Evolutionary conservation across 2,329 filamentous ascomycete species (phyloP), one percentile per base, ranked within the genome.

Genomic region (Pseudocercospora vitis): DNA sequence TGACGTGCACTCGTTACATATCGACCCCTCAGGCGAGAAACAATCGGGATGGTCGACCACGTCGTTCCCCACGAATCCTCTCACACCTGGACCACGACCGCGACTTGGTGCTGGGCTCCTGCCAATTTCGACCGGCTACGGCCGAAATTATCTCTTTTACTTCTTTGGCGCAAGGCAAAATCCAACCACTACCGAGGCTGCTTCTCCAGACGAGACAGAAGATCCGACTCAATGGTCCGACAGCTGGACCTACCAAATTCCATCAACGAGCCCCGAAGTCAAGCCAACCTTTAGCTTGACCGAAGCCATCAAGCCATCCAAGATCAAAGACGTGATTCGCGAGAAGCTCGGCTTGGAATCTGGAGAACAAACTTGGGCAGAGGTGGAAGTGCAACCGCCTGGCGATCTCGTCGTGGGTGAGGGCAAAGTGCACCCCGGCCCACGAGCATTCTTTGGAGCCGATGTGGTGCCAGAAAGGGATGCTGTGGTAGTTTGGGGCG

Each of bases 181-280:
- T 31, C 52, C 54, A 29, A 33, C 47, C 12, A 40, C 56, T 12
- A 24, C 53, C 23, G 54, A 62, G n/a, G 40, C 57, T n/a, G 42
- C 58, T 1, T 56, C 54, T 12, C 56, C 62, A n/a, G 50, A 57
- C n/a, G 58, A 58, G 6, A 61, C 54, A 2, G 53, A 53, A 45
- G 53, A 51, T 52, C 56, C 59, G 52, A 56, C 56, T n/a, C 54
- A 58, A 59, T 74, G 71, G 65, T 71, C 69, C 50, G 74, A 75
- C 52, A 68, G 73, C n/a, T 76, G 74, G 74, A 71, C 68, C 0
- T 68, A 74, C n/a, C 74, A 77, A 52, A 66, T 75, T 5, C 72
- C 70, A 1, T 74, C 73, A 4, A 69, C 53, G 46, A 55, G 52
- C 8, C 62, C 65, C 4, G 64, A 63, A 46, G 57, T 58, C 28